Evolutionary conservation across 306 rosid species (phyloP).

Genomic region (Luffa acutangula): DNA sequence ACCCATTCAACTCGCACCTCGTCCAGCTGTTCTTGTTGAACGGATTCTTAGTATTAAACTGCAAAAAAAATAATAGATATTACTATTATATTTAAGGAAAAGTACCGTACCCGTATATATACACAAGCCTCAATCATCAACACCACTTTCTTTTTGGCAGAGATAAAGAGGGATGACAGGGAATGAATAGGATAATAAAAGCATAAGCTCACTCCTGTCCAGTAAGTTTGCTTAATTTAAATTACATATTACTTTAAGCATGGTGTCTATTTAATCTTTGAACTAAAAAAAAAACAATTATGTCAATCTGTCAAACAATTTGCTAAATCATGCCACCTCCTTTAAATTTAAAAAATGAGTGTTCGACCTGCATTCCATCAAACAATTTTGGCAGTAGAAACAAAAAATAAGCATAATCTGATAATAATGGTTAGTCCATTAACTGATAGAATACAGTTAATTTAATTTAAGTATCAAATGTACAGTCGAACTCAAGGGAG

Average conservation of each 20-base stretch:
- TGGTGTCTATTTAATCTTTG: background rate
- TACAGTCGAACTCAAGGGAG: too few species aligned
- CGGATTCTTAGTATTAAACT: too few species aligned
- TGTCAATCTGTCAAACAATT: background rate
- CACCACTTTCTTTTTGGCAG: too few species aligned
- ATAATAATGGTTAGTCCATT: background rate
- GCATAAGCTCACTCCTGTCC: background rate
- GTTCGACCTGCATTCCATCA: background rate
- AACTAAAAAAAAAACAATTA: background rate
- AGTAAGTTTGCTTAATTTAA: background rate
- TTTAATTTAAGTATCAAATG: too few species aligned
- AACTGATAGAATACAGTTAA: too few species aligned
- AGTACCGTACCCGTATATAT: too few species aligned
- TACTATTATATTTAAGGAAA: too few species aligned
- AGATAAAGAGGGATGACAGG: too few species aligned
- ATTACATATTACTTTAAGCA: background rate
- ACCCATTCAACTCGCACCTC: too few species aligned
- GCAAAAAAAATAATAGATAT: too few species aligned
- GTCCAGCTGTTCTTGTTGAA: too few species aligned
- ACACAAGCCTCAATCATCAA: too few species aligned
- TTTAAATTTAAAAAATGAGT: background rate
- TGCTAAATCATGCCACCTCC: background rate
- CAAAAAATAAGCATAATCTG: background rate
- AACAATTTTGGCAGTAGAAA: background rate
- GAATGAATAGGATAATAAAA: background rate